A percentile compares a stretch with the other conserved stretches of the same genome.
Evolutionary conservation across 495 filamentous ascomycete genomes (phyloP).

Genomic region (Evernia prunastri): DNA sequence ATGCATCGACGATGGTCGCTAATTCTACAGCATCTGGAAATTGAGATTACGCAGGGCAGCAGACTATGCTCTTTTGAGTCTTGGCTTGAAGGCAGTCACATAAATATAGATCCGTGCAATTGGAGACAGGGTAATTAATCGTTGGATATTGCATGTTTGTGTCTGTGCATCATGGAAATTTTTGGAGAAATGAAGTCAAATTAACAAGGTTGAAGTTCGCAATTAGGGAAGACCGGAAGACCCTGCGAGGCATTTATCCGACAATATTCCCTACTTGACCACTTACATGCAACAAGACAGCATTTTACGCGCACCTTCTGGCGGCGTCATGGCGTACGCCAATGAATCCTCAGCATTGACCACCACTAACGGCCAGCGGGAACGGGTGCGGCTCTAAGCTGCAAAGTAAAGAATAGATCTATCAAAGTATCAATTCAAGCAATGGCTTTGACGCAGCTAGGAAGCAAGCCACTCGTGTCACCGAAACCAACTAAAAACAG

Average conservation of each 20-base stretch:
- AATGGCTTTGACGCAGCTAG: constrained; percentile 4
- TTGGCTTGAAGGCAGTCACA: background rate
- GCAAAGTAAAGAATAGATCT: background rate
- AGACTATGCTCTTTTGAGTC: background rate
- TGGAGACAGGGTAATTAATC: background rate
- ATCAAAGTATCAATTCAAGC: too few relatives aligned
- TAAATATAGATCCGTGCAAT: background rate
- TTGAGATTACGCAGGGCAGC: background rate
- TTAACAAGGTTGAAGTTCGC: background rate
- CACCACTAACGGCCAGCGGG: background rate
- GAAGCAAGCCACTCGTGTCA: constrained; percentile 1
- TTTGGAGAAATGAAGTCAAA: background rate
- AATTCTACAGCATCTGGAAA: background rate
- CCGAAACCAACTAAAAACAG: background rate
- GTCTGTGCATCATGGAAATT: background rate
- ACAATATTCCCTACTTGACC: too few relatives aligned
- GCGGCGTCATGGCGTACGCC: background rate
- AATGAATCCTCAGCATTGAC: background rate
- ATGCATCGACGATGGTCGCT: background rate
- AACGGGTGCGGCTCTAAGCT: constrained; percentile 4
- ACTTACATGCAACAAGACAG: too few relatives aligned
- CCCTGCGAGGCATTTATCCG: background rate
- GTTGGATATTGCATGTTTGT: background rate
- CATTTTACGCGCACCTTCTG: constrained; percentile 4
- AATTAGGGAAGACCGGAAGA: too few relatives aligned